Percentiles rank a stretch among this genome's conserved stretches.
These are phyloP conservation scores for Puccinia polysora DNA, from an alignment of 1,284 basidiomycete species.

Conservation along the genomic window DNA sequence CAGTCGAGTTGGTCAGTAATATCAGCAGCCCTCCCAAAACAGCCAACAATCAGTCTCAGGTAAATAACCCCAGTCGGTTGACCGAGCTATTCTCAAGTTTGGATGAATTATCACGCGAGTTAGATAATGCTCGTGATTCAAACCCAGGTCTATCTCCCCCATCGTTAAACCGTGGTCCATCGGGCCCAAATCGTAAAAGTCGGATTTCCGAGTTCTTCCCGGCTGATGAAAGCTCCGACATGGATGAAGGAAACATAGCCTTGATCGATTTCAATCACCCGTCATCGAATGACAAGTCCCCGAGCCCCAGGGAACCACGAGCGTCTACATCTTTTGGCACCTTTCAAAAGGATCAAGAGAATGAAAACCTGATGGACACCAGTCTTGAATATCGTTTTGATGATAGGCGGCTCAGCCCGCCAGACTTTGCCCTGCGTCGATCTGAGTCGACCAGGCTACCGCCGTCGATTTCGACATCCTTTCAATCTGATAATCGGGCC, in stretches of 20 bases:
- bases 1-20: too few species aligned
- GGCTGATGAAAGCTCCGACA: conserved; percentile 5
- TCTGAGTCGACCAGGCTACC: neutral
- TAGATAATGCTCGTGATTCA: neutral
- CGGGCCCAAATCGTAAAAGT: neutral
- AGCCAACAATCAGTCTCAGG: neutral
- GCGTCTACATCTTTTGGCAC: neutral
- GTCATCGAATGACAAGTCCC: neutral
- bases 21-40: neutral
- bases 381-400: neutral
- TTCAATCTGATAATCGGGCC: neutral
- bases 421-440: neutral
- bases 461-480: neutral
- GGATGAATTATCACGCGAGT: conserved; percentile 19
- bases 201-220: conserved; percentile 18
- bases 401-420: neutral
- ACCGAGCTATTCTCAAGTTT: conserved; percentile 3
- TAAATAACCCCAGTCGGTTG: conserved; percentile 9
- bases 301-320: neutral
- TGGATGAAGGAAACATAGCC: neutral
- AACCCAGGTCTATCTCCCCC: neutral
- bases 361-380: conserved; percentile 19
- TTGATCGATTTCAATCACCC: conserved; percentile 22
- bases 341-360: neutral
- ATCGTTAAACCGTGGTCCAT: conserved; percentile 1